phyloP scores from a whole-genome alignment of 2,329 filamentous ascomycete genomes.

The Metarhizium anisopliae region DNA sequence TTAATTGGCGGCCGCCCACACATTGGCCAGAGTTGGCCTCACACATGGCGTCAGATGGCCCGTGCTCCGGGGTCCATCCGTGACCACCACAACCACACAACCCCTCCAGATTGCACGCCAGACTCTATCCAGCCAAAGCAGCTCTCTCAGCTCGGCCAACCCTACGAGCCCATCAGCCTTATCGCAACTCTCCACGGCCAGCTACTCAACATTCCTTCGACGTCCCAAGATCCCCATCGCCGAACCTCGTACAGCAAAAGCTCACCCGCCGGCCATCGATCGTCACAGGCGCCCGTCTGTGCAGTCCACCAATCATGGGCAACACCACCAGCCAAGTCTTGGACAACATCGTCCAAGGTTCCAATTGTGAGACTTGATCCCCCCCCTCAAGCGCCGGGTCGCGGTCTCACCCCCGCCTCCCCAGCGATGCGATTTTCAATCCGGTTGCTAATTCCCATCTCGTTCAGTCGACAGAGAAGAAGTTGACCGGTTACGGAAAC shows the following conservation, averaged over 20 bases:
- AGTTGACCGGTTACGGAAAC: conserved; percentile 88
- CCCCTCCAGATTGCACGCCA: background rate
- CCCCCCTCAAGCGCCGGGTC: background rate
- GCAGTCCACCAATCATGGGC: conserved; percentile 39
- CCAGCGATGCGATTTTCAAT: background rate
- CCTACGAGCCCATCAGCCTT: background rate
- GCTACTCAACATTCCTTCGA: background rate
- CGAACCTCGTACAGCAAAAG: background rate
- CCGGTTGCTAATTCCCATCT: background rate
- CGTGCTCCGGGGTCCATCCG: background rate
- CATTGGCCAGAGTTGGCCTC: too few relatives aligned
- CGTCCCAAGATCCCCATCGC: background rate
- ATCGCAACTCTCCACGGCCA: background rate
- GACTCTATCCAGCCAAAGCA: background rate
- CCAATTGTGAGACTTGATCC: conserved; percentile 63
- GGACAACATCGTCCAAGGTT: conserved; percentile 91
- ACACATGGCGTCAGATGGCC: background rate
- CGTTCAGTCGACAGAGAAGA: conserved; percentile 85
- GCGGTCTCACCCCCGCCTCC: background rate
- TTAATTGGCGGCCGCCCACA: too few relatives aligned
- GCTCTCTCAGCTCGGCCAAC: background rate
- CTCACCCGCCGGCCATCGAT: background rate
- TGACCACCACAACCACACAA: background rate
- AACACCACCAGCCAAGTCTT: conserved; percentile 67
- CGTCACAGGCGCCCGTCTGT: conserved; percentile 2